Evolutionary conservation across 208 protist species (phyloP), one percentile per base, ranked within the genome.

Genomic region (Novymonas esmeraldas): DNA sequence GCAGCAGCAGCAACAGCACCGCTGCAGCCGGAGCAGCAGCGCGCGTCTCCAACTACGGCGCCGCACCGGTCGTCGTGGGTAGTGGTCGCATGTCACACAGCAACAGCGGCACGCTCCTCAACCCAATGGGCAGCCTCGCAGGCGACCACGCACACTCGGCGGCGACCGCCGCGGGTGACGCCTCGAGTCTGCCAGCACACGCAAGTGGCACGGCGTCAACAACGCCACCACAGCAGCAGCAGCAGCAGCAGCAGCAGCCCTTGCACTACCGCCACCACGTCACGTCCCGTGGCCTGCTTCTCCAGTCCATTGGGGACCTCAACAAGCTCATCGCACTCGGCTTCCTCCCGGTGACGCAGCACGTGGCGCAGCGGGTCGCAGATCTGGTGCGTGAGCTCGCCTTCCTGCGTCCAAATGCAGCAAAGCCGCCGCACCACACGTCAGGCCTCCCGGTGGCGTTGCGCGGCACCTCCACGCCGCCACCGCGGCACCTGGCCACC

Each of bases 311-410:
- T 38, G 73, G 71, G n/a, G 81, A 94, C 54, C 39, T 94, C 10
- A 78, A 78, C 9, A 89, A 88, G 51, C 81, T 94, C 36, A 76
- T 79, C 11, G 84, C 85, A n/a, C 74, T 94, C 34, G 67, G 73
- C 18, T 44, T 94, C 7, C 29, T 94, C 54, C 84, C 89, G 13
- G 70, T 89, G 49, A 80, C 77, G 9, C 20, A 60, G 48, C 67
- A 45, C 31, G 75, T 87, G 2, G 67, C 80, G 11, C 71, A 75
- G 45, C 56, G 81, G 16, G 73, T 84, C 39, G 84, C 85, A 29
- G 68, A 86, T 36, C 73, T 88, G 10, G 73, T 87, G 16, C 76
- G 80, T 11, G 66, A 76, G 61, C 64, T 86, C 14, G 77, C 67
- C 14, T 75, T 82, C 7, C 20, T 67, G 42, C 26, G 16, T 24